Evolutionary conservation across 73 alveolate species (phyloP).

Genomic region (Paramecium primaurelia): DNA sequence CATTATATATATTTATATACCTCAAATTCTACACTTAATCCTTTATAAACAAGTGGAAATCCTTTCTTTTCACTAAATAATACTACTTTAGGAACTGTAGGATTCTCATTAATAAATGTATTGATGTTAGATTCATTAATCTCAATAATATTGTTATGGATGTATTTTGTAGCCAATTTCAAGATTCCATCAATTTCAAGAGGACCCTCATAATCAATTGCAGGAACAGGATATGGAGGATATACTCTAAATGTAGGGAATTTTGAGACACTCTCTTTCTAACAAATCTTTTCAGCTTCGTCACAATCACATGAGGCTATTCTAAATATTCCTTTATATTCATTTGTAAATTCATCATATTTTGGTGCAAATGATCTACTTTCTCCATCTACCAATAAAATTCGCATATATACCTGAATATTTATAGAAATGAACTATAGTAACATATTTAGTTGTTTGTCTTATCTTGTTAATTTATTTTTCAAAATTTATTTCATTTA

Average conservation of each 20-base stretch:
- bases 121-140: slow-evolving; percentile 83
- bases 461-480: slow-evolving; percentile 60
- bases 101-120: slow-evolving; percentile 83
- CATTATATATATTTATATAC: background rate
- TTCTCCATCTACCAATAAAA: slow-evolving; percentile 52
- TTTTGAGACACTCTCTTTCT: slow-evolving; percentile 82
- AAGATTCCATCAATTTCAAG: slow-evolving; percentile 64
- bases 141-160: slow-evolving; percentile 82
- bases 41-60: slow-evolving; percentile 88
- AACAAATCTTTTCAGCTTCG: slow-evolving; percentile 79
- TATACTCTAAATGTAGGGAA: slow-evolving; percentile 88
- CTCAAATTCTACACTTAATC: slow-evolving; percentile 86
- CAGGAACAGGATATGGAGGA: slow-evolving; percentile 98
- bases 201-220: slow-evolving; percentile 86
- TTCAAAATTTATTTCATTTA: slow-evolving; percentile 56
- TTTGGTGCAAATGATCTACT: slow-evolving; percentile 63
- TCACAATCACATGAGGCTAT: slow-evolving; percentile 93
- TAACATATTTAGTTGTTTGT: slow-evolving; percentile 63
- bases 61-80: slow-evolving; percentile 94
- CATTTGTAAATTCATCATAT: slow-evolving; percentile 85
- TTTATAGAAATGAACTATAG: slow-evolving; percentile 63
- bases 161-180: slow-evolving; percentile 78
- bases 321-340: slow-evolving; percentile 93
- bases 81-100: slow-evolving; percentile 92
- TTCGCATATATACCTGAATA: background rate